phyloP scores from a whole-genome alignment of 192 early-diverging fungal genomes.

The Umbelopsis sp. region DNA sequence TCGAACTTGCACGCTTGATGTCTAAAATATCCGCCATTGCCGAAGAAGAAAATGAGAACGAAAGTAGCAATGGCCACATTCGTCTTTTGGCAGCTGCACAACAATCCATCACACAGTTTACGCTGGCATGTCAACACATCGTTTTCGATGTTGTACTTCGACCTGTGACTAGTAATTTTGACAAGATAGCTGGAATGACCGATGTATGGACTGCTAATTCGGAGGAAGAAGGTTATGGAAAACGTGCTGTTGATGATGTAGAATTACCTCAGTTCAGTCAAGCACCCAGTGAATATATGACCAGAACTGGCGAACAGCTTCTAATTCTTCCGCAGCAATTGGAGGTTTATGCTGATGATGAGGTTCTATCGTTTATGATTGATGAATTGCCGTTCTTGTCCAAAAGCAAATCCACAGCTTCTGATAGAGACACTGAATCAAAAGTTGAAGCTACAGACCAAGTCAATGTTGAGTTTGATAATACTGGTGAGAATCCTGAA shows the following conservation, averaged over 20 bases:
- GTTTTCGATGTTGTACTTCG: slow-evolving; percentile 26
- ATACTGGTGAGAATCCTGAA: slow-evolving; percentile 28
- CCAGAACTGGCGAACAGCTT: slow-evolving; percentile 67
- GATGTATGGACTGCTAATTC: slow-evolving; percentile 20
- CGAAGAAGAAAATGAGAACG: neutral
- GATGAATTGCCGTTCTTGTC: slow-evolving; percentile 46
- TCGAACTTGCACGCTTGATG: slow-evolving; percentile 17
- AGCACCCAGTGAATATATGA: slow-evolving; percentile 69
- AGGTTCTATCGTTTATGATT: slow-evolving; percentile 50
- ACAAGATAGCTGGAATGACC: neutral
- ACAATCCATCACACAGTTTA: neutral
- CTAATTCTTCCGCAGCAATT: slow-evolving; percentile 71
- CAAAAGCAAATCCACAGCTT: slow-evolving; percentile 10
- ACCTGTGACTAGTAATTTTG: slow-evolving; percentile 20
- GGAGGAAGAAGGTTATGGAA: slow-evolving; percentile 11
- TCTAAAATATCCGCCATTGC: slow-evolving; percentile 3
- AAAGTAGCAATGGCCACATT: neutral
- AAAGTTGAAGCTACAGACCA: slow-evolving; percentile 10
- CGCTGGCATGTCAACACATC: slow-evolving; percentile 17
- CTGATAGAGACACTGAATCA: neutral
- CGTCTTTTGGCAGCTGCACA: neutral
- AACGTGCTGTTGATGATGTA: slow-evolving; percentile 3
- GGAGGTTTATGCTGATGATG: slow-evolving; percentile 62
- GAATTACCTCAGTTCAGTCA: slow-evolving; percentile 54
- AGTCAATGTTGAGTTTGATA: slow-evolving; percentile 22